phyloP scores from a whole-genome alignment of 2,329 filamentous ascomycete species.

The Raffaelea arxii region DNA sequence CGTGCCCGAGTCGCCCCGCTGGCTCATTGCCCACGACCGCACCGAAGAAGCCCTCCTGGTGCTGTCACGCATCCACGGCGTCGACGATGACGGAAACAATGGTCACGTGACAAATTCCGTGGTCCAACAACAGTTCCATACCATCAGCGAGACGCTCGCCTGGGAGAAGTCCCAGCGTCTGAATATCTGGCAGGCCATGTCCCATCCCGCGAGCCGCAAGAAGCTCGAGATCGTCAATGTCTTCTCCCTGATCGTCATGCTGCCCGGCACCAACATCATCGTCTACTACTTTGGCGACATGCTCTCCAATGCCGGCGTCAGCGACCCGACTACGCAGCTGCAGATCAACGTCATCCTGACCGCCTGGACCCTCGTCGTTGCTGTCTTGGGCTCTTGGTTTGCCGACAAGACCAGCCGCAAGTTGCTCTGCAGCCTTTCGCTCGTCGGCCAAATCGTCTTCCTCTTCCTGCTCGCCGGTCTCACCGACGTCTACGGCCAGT shows the following conservation, averaged over 20 bases:
- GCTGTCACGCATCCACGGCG: conserved; percentile 29
- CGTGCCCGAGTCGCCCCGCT: conserved; percentile 23
- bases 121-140: conserved; percentile 26
- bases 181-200: conserved; percentile 6
- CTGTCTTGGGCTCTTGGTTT: conserved; percentile 14
- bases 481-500: conserved; percentile 26
- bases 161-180: conserved; percentile 7
- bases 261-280: conserved; percentile 11
- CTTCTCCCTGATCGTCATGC: conserved; percentile 11
- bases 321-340: conserved; percentile 11
- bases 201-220: conserved; percentile 5
- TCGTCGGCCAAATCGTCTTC: conserved; percentile 15
- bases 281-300: conserved; percentile 13
- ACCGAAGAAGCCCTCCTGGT: conserved; percentile 21
- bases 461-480: conserved; percentile 27
- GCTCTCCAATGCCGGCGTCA: conserved; percentile 11
- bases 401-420: conserved; percentile 15
- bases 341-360: conserved; percentile 14
- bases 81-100: conserved; percentile 21
- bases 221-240: conserved; percentile 5
- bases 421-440: conserved; percentile 30
- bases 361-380: conserved; percentile 12
- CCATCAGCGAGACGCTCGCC: conserved; percentile 28
- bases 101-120: too few species aligned
- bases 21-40: conserved; percentile 22